These are phyloP conservation scores for Spencermartinsiella ligniputridi DNA, from an alignment of 1,139 yeast species.

Conservation along the genomic window DNA sequence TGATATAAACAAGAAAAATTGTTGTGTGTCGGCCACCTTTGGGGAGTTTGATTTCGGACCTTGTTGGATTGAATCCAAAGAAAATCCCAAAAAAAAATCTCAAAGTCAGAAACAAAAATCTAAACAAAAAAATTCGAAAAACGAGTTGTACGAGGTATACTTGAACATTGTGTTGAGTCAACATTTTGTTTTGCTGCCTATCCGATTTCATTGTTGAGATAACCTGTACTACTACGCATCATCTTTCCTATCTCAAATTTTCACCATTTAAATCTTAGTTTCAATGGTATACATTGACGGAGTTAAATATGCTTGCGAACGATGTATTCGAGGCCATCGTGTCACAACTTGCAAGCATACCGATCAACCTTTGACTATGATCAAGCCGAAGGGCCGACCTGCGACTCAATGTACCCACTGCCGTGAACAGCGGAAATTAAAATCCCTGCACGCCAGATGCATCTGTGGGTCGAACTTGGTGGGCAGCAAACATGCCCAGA, in stretches of 20 bases:
- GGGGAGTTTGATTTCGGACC: slow-evolving; percentile 2
- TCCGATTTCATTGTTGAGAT: too few species aligned
- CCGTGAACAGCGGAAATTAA: slow-evolving; percentile 68
- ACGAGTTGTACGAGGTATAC: too few species aligned
- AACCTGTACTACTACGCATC: too few species aligned
- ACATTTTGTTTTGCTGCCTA: too few species aligned
- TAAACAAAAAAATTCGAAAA: slow-evolving; percentile 1
- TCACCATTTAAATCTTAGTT: neutral
- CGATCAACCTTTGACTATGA: slow-evolving; percentile 85
- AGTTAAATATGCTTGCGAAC: slow-evolving; percentile 87
- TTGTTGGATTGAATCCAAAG: neutral
- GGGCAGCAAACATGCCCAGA: slow-evolving; percentile 43
- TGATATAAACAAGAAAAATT: too few species aligned
- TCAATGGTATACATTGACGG: slow-evolving; percentile 85
- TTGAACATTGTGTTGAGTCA: too few species aligned
- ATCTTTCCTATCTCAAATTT: too few species aligned
- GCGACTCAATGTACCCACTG: slow-evolving; percentile 89
- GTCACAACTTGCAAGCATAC: slow-evolving; percentile 92
- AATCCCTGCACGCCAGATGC: slow-evolving; percentile 68
- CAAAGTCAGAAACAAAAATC: neutral
- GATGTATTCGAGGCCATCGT: slow-evolving; percentile 94
- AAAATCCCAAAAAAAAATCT: neutral
- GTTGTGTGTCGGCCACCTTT: neutral
- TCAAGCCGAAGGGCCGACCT: slow-evolving; percentile 95
- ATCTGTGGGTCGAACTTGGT: slow-evolving; percentile 57